phyloP scores from a whole-genome alignment of 1,284 basidiomycete species.

The Boletus sp. region DNA sequence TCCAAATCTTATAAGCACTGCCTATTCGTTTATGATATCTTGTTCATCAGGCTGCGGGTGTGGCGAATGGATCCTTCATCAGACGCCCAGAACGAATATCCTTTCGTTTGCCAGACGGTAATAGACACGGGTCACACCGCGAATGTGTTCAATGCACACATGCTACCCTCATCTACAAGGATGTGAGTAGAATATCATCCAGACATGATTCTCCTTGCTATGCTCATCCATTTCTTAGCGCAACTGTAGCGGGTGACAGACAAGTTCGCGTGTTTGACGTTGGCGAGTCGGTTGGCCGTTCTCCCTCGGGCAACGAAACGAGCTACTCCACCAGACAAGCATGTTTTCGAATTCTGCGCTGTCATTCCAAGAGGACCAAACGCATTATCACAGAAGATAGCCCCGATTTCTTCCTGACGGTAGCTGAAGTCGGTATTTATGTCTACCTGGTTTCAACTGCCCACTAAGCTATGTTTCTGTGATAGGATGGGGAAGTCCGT shows the following conservation, averaged over 20 bases:
- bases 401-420: conserved; percentile 80
- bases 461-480: conserved; percentile 5
- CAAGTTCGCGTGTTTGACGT: conserved; percentile 84
- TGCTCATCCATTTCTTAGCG: conserved; percentile 39
- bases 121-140: conserved; percentile 77
- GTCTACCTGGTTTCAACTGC: background rate
- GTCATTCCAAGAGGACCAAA: conserved; percentile 72
- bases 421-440: conserved; percentile 61
- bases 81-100: conserved; percentile 40
- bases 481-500: conserved; percentile 65
- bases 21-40: conserved; percentile 25
- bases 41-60: conserved; percentile 53
- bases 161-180: conserved; percentile 70
- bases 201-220: background rate
- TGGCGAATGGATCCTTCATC: conserved; percentile 53
- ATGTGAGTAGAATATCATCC: conserved; percentile 43
- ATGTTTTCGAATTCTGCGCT: conserved; percentile 55
- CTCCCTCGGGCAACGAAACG: conserved; percentile 34
- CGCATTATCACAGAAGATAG: conserved; percentile 81
- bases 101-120: conserved; percentile 57
- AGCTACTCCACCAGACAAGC: conserved; percentile 44
- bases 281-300: conserved; percentile 42
- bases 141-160: conserved; percentile 87
- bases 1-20: conserved; percentile 16
- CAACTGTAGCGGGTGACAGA: conserved; percentile 74